Base-by-base conservation (phyloP, 176 grass and related monocot species). In the Oryza longistaminata region DNA sequence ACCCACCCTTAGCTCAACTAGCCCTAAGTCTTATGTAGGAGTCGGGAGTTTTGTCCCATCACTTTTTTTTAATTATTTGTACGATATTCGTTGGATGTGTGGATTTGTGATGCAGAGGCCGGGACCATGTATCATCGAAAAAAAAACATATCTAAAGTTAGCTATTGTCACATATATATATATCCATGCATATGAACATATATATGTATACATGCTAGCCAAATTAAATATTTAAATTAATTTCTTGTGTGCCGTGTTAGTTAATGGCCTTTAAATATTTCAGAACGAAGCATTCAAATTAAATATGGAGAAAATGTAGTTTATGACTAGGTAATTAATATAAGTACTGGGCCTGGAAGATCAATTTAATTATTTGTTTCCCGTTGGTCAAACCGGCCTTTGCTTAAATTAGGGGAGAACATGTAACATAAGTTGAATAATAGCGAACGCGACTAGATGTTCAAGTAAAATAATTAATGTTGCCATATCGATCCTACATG, bases 261-360 rank as follows among this genome's bases (percentile, higher is more conserved):
- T n/a, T 55, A 58, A 58, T 58, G 19, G 35, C 0, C 76, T 40
- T 72, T 72, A 68, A 21, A 19, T 5, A 64, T 72, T 40, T 16
- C 61, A 49, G 22, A 14, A 3, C 10, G 15, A 42, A 43, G 21
- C 11, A 29, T 17, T 46, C 5, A 11, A 68, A 39, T 75, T 58
- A 58, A 58, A 58, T 58, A 58, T 58, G 11, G 19, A 21, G 69
- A 71, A 71, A 71, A 71, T 3, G 19, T 85, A 40, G 11, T 81
- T 81, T 68, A 81, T 68, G 85, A 87, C 40, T 80, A 73, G 21
- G 21, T 58, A 58, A 58, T 80, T 80, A 73, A 58, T 58, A 58
- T 35, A 35, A 58, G 53, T 58, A n/a, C 39, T 74, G 37, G 37
- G 39, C 26, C 0, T 58, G 53, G 35, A 7, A 45, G 44, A 27